Conservation (phyloP, 345 rosid species). For the Nasturtium officinale region DNA sequence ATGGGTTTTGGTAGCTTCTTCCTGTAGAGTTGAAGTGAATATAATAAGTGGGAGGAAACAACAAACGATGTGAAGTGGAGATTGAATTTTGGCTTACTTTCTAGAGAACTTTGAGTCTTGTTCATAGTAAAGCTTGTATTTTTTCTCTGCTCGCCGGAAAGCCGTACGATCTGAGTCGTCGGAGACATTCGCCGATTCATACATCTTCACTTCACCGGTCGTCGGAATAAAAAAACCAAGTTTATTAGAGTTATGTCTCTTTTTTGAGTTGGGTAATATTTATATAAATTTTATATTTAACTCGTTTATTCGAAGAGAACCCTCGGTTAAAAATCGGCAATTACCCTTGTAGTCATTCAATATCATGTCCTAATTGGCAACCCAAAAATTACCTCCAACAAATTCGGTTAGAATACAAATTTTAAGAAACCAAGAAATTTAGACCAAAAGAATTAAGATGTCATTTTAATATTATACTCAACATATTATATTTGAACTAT, state of each 20-base stretch:
- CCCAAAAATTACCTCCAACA: no score
- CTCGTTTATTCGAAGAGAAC: no score
- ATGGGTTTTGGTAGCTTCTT: constrained; percentile 75
- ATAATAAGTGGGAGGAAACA: not conserved
- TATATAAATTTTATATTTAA: not conserved
- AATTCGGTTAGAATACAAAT: no score
- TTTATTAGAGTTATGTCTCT: not conserved
- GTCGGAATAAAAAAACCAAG: not conserved
- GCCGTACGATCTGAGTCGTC: constrained; percentile 66
- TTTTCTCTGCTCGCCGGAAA: constrained; percentile 87
- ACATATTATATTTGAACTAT: no score
- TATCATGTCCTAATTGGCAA: no score
- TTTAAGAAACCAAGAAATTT: not conserved
- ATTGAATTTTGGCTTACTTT: constrained; percentile 47
- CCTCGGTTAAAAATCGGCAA: no score
- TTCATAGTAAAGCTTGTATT: constrained; percentile 81
- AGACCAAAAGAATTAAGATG: no score
- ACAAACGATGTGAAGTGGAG: constrained; percentile 3
- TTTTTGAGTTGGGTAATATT: not conserved
- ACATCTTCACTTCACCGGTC: constrained; percentile 51
- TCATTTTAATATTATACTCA: no score
- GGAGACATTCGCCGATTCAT: constrained; percentile 53
- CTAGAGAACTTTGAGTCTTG: constrained; percentile 58
- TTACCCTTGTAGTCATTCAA: no score
- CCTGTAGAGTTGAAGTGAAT: constrained; percentile 46